phyloP scores from a whole-genome alignment of 176 grass and related monocot species.

The Otatea glauca region DNA sequence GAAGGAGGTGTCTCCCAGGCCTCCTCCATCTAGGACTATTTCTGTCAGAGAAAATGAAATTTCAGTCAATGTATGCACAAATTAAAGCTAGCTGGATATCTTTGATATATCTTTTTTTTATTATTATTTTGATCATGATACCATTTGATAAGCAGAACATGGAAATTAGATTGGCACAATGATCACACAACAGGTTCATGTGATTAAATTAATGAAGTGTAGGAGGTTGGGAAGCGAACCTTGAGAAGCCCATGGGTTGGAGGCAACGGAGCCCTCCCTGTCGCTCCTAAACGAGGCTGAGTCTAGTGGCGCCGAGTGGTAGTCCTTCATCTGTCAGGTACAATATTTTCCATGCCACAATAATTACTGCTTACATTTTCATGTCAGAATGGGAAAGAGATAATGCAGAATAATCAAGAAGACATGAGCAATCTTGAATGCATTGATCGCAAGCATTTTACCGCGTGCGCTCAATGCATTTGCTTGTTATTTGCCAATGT shows the following conservation, averaged over 20 bases:
- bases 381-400: not conserved
- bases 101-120: not conserved
- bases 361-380: not conserved
- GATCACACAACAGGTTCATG: not conserved
- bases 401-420: not conserved
- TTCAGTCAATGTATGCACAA: not conserved
- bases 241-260: constrained; percentile 82
- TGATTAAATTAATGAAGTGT: not conserved
- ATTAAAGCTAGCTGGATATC: not conserved
- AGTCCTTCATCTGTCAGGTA: constrained; percentile 76
- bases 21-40: constrained; percentile 58
- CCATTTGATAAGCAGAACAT: not conserved
- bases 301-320: constrained; percentile 76
- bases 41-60: constrained; percentile 41
- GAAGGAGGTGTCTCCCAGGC: constrained; percentile 60
- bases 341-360: constrained; percentile 20
- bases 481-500: not conserved
- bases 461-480: no score
- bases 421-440: not conserved
- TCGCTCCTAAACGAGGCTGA: constrained; percentile 54
- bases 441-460: not conserved
- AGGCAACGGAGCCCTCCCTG: constrained; percentile 16
- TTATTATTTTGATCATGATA: not conserved
- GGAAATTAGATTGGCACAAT: not conserved
- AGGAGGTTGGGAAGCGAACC: constrained; percentile 37